Evolutionary conservation across 768 basidiomycete genomes (phyloP).

Genomic region (Hygrophorus pudorinus): DNA sequence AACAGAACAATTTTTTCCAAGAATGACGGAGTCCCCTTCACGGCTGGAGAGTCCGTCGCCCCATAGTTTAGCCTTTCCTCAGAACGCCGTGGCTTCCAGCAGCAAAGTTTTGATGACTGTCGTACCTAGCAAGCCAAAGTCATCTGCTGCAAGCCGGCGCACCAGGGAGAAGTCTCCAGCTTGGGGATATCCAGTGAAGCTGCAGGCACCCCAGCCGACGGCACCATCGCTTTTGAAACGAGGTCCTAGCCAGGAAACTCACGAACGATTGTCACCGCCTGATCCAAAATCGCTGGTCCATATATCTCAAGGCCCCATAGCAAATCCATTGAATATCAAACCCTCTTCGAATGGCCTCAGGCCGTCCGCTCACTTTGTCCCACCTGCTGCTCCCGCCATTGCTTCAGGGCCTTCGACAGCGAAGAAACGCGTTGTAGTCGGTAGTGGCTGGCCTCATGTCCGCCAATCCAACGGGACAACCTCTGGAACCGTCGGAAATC

Average conservation of each 20-base stretch:
- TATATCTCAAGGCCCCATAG: constrained; percentile 31
- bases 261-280: constrained; percentile 17
- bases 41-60: not conserved
- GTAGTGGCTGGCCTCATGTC: constrained; percentile 37
- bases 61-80: not conserved
- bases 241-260: not conserved
- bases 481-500: not conserved
- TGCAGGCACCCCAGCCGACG: too few species aligned
- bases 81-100: constrained; percentile 28
- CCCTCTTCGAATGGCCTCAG: constrained; percentile 24
- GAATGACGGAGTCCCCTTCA: not conserved
- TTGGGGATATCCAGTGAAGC: not conserved
- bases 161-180: not conserved
- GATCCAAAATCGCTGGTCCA: constrained; percentile 27
- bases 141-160: not conserved
- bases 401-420: not conserved
- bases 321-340: constrained; percentile 46
- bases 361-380: not conserved
- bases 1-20: not conserved
- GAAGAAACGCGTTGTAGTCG: constrained; percentile 29
- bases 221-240: too few species aligned
- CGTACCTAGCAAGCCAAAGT: not conserved
- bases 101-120: constrained; percentile 18
- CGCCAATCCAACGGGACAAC: constrained; percentile 7
- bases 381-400: constrained; percentile 1